Percentiles rank a stretch among this genome's conserved stretches.
Evolutionary conservation across 2,329 filamentous ascomycete genomes (phyloP).

Genomic region (Zalaria obscura): DNA sequence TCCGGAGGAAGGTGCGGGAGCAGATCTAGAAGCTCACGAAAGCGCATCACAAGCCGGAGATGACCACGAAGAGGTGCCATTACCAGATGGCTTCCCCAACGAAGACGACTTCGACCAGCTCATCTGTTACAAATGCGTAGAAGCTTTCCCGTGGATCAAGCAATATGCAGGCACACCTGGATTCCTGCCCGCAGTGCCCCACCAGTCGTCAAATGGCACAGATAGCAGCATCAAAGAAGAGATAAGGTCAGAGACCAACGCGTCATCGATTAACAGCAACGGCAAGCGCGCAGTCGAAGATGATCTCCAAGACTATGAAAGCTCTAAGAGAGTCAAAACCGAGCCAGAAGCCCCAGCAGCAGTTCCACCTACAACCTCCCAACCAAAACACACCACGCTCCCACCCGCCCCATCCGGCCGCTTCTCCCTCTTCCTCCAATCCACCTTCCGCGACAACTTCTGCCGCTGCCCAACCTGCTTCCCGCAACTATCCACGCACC

Average conservation of each 20-base stretch:
- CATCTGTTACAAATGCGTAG: conserved; percentile 87
- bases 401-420: conserved; percentile 38
- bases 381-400: conserved; percentile 28
- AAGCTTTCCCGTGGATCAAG: conserved; percentile 84
- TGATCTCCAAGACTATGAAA: not conserved
- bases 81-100: conserved; percentile 72
- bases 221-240: too few species aligned
- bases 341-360: not conserved
- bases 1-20: conserved; percentile 21
- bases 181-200: conserved; percentile 59
- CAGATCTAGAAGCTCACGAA: conserved; percentile 36
- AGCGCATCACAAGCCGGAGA: not conserved
- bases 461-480: conserved; percentile 79
- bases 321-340: not conserved
- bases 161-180: conserved; percentile 66
- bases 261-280: not conserved
- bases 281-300: conserved; percentile 35
- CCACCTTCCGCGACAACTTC: conserved; percentile 65
- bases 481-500: conserved; percentile 52
- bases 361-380: conserved; percentile 9
- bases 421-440: conserved; percentile 72
- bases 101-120: conserved; percentile 85
- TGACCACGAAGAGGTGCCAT: conserved; percentile 41
- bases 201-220: not conserved
- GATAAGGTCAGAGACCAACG: too few species aligned